phyloP scores from a whole-genome alignment of 1,139 yeast genomes.

The Candida tunisiensis region DNA sequence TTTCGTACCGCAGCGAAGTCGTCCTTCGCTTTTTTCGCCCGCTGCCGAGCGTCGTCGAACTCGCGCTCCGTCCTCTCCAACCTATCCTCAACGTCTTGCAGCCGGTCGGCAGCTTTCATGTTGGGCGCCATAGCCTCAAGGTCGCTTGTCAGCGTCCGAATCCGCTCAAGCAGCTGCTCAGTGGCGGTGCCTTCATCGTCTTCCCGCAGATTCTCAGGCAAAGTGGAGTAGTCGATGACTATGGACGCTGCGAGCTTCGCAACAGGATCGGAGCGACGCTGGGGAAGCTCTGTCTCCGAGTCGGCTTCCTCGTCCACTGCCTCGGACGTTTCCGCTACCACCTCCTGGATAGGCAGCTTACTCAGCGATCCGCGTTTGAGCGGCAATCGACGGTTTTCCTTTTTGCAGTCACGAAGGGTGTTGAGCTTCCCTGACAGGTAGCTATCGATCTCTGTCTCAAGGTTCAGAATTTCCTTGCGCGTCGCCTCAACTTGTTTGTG shows the following conservation, averaged over 20 bases:
- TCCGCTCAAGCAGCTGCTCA: slow-evolving; percentile 24
- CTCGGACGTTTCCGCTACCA: slow-evolving; percentile 3
- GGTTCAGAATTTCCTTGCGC: slow-evolving; percentile 20
- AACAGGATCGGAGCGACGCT: slow-evolving; percentile 3
- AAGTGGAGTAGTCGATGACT: slow-evolving; percentile 37
- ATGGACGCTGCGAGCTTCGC: slow-evolving; percentile 25
- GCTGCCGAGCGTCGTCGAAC: slow-evolving; percentile 41
- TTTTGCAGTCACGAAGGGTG: slow-evolving; percentile 54
- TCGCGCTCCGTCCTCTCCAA: slow-evolving; percentile 48
- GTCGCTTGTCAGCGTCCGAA: slow-evolving; percentile 37
- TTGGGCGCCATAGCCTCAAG: slow-evolving; percentile 61
- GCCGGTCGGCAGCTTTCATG: slow-evolving; percentile 61
- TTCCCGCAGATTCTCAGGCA: slow-evolving; percentile 28
- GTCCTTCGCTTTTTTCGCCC: slow-evolving; percentile 38
- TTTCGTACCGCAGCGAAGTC: slow-evolving; percentile 45
- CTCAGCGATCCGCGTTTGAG: slow-evolving; percentile 39
- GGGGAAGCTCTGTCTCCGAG: slow-evolving; percentile 2
- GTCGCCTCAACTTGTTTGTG: slow-evolving; percentile 3
- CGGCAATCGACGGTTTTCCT: slow-evolving; percentile 56
- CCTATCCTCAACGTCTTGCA: slow-evolving; percentile 49
- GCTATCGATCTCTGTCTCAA: slow-evolving; percentile 40
- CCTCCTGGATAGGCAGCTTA: slow-evolving; percentile 26
- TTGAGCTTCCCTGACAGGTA: slow-evolving; percentile 41
- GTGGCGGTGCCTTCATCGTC: slow-evolving; percentile 18
- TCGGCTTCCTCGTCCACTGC: slow-evolving; percentile 7